A percentile compares a stretch with the other conserved stretches of the same genome.
phyloP scores from a whole-genome alignment of 106 monocot species.

The Posidonia australis region DNA sequence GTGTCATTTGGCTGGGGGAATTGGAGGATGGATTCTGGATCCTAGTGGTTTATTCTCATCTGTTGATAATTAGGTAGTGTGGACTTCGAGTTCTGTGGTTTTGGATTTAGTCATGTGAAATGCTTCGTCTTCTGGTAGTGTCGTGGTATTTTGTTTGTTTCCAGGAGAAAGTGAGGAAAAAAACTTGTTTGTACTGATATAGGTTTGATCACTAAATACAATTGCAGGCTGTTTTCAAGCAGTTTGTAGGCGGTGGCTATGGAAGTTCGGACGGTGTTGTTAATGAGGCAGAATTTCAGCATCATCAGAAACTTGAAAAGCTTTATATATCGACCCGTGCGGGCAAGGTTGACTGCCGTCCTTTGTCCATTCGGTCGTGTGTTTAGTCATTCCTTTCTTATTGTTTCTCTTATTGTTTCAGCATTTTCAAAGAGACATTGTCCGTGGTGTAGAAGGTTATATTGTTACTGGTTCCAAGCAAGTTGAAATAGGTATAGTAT shows the following conservation, averaged over 20 bases:
- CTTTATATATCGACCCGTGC: constrained; percentile 86
- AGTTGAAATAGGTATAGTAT: constrained; percentile 71
- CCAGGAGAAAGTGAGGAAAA: too few relatives aligned
- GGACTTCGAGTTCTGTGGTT: too few relatives aligned
- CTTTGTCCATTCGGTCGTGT: neutral
- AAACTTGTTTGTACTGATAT: too few relatives aligned
- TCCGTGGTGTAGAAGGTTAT: constrained; percentile 93
- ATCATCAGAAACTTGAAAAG: constrained; percentile 76
- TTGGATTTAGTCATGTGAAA: too few relatives aligned
- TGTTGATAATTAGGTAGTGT: too few relatives aligned
- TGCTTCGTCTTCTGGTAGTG: too few relatives aligned
- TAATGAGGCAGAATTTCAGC: constrained; percentile 58
- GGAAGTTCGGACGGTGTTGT: constrained; percentile 60
- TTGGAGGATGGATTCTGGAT: too few relatives aligned
- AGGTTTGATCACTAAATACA: neutral
- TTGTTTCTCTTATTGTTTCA: constrained; percentile 23
- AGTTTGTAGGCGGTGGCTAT: constrained; percentile 73
- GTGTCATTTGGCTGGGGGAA: too few relatives aligned
- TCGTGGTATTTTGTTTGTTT: too few relatives aligned
- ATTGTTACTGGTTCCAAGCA: constrained; percentile 82
- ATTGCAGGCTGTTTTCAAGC: constrained; percentile 81
- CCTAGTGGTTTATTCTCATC: too few relatives aligned
- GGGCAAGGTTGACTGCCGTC: constrained; percentile 43
- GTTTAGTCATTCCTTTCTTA: constrained; percentile 2
- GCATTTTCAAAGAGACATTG: constrained; percentile 96